Evolutionary conservation across 2,329 filamentous ascomycete genomes (phyloP).

Genomic region (Fusarium acutatum): DNA sequence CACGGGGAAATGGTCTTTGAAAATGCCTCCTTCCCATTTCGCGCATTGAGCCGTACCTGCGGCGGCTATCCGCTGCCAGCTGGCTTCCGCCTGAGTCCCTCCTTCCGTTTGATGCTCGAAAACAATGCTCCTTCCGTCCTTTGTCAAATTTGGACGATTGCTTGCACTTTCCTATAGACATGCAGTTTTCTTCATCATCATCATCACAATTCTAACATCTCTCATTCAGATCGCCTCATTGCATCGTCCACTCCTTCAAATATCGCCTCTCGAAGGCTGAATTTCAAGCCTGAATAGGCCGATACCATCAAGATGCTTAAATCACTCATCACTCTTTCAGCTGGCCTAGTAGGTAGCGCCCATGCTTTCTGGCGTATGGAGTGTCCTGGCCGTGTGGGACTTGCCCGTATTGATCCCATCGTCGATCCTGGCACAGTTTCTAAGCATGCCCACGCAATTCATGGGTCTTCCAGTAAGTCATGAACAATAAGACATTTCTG

Average conservation of each 20-base stretch:
- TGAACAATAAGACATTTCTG: too few species aligned
- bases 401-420: slow-evolving; percentile 81
- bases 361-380: slow-evolving; percentile 91
- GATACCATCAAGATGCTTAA: slow-evolving; percentile 46
- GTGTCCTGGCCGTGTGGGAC: slow-evolving; percentile 74
- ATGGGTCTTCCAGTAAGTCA: slow-evolving; percentile 78
- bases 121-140: slow-evolving; percentile 5
- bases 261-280: slow-evolving; percentile 7
- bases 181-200: background rate
- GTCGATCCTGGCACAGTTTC: slow-evolving; percentile 68
- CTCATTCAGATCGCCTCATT: slow-evolving; percentile 45
- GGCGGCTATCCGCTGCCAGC: slow-evolving; percentile 19
- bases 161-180: slow-evolving; percentile 4
- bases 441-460: slow-evolving; percentile 76
- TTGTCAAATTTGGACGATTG: background rate
- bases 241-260: slow-evolving; percentile 48
- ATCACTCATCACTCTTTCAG: slow-evolving; percentile 44
- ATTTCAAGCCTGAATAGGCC: slow-evolving; percentile 39
- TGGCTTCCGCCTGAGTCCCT: background rate
- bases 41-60: slow-evolving; percentile 17
- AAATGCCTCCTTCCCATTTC: background rate
- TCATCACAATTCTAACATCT: slow-evolving; percentile 22
- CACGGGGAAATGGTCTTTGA: background rate
- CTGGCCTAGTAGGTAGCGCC: slow-evolving; percentile 50
- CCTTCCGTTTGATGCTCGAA: slow-evolving; percentile 23